These are phyloP conservation scores for Umbilicaria muhlenbergii DNA, from an alignment of 495 filamentous ascomycete species.

Conservation along the genomic window DNA sequence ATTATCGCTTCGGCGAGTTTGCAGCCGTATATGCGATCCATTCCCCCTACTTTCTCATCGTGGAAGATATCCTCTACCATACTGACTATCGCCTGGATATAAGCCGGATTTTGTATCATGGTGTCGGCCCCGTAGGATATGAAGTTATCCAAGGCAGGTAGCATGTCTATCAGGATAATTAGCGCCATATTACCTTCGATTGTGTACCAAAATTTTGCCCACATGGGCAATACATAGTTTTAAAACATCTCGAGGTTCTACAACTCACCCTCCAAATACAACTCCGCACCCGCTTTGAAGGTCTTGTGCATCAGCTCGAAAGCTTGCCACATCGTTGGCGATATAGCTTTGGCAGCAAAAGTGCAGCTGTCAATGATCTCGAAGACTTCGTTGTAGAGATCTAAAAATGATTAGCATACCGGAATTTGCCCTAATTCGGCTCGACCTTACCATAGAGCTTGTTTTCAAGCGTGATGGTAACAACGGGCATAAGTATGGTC, in stretches of 20 bases:
- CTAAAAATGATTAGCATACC: slow-evolving; percentile 23
- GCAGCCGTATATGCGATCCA: slow-evolving; percentile 97
- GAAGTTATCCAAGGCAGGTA: slow-evolving; percentile 93
- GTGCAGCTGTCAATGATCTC: slow-evolving; percentile 99
- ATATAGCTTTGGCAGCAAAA: slow-evolving; percentile 92
- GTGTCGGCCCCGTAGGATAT: slow-evolving; percentile 75
- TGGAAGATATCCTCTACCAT: slow-evolving; percentile 66
- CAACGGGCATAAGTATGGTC: slow-evolving; percentile 90
- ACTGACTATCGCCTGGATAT: slow-evolving; percentile 70
- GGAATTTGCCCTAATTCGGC: neutral
- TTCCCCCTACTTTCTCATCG: slow-evolving; percentile 81
- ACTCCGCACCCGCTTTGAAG: slow-evolving; percentile 90
- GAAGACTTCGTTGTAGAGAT: slow-evolving; percentile 94
- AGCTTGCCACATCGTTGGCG: slow-evolving; percentile 93
- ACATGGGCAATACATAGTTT: neutral
- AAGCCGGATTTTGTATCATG: slow-evolving; percentile 67
- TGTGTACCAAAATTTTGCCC: neutral
- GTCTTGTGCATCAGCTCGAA: slow-evolving; percentile 93
- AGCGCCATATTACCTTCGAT: too few relatives aligned
- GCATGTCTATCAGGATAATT: slow-evolving; percentile 50
- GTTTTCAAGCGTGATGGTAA: slow-evolving; percentile 88
- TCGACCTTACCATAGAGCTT: slow-evolving; percentile 60
- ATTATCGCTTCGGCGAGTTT: slow-evolving; percentile 95
- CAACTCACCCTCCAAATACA: slow-evolving; percentile 61
- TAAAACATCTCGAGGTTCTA: neutral